Evolutionary conservation across 2,329 filamentous ascomycete genomes (phyloP).

Genomic region (Xylariomycetidae sp.): DNA sequence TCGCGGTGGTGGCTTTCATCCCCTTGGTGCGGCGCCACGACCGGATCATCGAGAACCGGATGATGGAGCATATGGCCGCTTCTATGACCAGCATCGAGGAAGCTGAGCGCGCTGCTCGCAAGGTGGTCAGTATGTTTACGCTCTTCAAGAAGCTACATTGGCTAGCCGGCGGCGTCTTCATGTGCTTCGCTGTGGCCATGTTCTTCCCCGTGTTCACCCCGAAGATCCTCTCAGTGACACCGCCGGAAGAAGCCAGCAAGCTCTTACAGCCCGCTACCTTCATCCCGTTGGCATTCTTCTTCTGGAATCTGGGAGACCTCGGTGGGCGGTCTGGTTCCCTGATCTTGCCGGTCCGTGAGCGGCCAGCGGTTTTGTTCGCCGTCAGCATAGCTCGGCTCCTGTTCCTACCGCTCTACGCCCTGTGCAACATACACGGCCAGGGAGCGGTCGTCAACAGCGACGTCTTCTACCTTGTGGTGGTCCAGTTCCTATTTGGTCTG

Average conservation of each 20-base stretch:
- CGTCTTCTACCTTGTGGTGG: slow-evolving; percentile 77
- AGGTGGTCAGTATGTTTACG: slow-evolving; percentile 49
- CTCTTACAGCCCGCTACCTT: slow-evolving; percentile 73
- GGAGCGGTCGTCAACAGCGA: slow-evolving; percentile 76
- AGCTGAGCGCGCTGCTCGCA: slow-evolving; percentile 45
- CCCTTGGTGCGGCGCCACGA: slow-evolving; percentile 63
- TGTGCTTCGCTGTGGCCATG: slow-evolving; percentile 85
- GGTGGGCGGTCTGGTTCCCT: slow-evolving; percentile 65
- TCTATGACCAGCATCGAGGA: slow-evolving; percentile 49
- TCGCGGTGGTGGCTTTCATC: slow-evolving; percentile 68
- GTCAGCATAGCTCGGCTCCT: slow-evolving; percentile 59
- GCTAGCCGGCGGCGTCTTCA: slow-evolving; percentile 69
- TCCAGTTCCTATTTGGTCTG: slow-evolving; percentile 79
- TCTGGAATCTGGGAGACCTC: slow-evolving; percentile 91
- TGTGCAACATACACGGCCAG: slow-evolving; percentile 80
- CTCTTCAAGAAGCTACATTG: slow-evolving; percentile 77
- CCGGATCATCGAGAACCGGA: slow-evolving; percentile 45
- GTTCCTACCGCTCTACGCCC: slow-evolving; percentile 79
- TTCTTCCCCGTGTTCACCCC: slow-evolving; percentile 89
- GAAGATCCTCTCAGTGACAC: slow-evolving; percentile 51
- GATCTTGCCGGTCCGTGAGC: slow-evolving; percentile 49
- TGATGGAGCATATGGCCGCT: slow-evolving; percentile 43
- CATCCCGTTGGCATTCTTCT: slow-evolving; percentile 83
- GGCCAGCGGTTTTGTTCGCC: slow-evolving; percentile 63
- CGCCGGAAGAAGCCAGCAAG: slow-evolving; percentile 38